Conservation (phyloP, 805 yeast genomes). For the Wickerhamiella vanderwaltii region DNA sequence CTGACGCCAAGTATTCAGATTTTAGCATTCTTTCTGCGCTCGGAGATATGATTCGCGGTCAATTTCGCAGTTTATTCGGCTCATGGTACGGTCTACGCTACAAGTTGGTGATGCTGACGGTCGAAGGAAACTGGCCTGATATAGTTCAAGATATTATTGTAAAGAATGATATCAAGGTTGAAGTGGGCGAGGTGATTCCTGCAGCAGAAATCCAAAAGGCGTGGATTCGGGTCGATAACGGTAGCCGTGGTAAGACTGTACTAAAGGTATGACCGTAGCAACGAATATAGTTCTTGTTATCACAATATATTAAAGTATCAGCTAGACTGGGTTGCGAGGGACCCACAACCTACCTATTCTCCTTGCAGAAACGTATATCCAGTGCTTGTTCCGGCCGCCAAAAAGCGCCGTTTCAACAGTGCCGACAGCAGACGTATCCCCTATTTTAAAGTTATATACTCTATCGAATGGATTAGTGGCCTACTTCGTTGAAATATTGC, state of each 20-base stretch:
- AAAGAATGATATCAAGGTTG: slow-evolving; percentile 34
- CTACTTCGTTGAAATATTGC: too few relatives aligned
- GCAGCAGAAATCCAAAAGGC: slow-evolving; percentile 43
- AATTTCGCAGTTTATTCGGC: slow-evolving; percentile 24
- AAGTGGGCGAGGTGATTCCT: slow-evolving; percentile 42
- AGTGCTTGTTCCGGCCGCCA: too few relatives aligned
- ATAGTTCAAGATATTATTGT: slow-evolving; percentile 36
- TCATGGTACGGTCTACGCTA: slow-evolving; percentile 25
- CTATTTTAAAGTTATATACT: too few relatives aligned
- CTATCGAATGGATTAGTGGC: too few relatives aligned
- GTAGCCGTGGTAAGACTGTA: slow-evolving; percentile 58
- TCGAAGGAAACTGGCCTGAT: slow-evolving; percentile 29
- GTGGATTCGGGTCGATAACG: slow-evolving; percentile 35
- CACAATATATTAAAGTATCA: too few relatives aligned
- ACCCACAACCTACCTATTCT: too few relatives aligned
- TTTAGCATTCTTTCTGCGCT: slow-evolving; percentile 2
- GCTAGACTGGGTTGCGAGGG: too few relatives aligned
- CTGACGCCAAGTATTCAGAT: slow-evolving; percentile 6
- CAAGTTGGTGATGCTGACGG: slow-evolving; percentile 10
- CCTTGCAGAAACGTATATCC: too few relatives aligned
- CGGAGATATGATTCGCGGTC: slow-evolving; percentile 17
- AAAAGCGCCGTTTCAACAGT: too few relatives aligned
- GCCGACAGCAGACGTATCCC: too few relatives aligned
- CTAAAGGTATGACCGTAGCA: slow-evolving; percentile 23
- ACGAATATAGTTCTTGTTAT: too few relatives aligned